Percentiles rank a stretch among this genome's conserved stretches.
These are phyloP conservation scores for Ophiosphaerella korrae DNA, from an alignment of 2,329 filamentous ascomycete species.

Conservation along the genomic window DNA sequence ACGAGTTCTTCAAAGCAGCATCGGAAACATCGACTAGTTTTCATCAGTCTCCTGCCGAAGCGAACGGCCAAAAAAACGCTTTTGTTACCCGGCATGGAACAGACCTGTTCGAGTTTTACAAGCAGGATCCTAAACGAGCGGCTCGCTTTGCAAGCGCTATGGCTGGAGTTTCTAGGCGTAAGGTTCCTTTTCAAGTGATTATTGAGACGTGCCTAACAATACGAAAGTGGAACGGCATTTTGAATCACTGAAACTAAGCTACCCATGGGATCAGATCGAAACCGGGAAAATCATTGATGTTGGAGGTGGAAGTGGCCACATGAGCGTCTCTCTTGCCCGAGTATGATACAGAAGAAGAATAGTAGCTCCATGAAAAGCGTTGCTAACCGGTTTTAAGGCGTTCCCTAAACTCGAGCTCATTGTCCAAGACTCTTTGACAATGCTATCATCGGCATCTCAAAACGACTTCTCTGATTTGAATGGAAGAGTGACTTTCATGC, in stretches of 20 bases:
- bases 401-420: slow-evolving; percentile 21
- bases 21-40: slow-evolving; percentile 21
- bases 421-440: slow-evolving; percentile 22
- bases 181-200: too few species aligned
- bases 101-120: slow-evolving; percentile 33
- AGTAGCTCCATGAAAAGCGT: neutral
- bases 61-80: slow-evolving; percentile 15
- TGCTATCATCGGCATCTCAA: slow-evolving; percentile 14
- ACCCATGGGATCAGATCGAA: slow-evolving; percentile 29
- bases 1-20: slow-evolving; percentile 38
- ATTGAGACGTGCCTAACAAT: neutral
- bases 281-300: slow-evolving; percentile 37
- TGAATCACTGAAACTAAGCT: slow-evolving; percentile 28
- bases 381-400: slow-evolving; percentile 5
- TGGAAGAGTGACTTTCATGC: slow-evolving; percentile 24
- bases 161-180: slow-evolving; percentile 28
- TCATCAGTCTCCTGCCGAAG: slow-evolving; percentile 8
- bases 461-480: slow-evolving; percentile 16
- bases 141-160: slow-evolving; percentile 39
- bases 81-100: slow-evolving; percentile 30
- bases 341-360: slow-evolving; percentile 17
- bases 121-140: slow-evolving; percentile 27
- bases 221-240: slow-evolving; percentile 29
- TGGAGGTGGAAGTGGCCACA: slow-evolving; percentile 34
- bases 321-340: slow-evolving; percentile 20